Evolutionary conservation across 129 eudicot species (phyloP).

Genomic region (Oenanthe sinensis): DNA sequence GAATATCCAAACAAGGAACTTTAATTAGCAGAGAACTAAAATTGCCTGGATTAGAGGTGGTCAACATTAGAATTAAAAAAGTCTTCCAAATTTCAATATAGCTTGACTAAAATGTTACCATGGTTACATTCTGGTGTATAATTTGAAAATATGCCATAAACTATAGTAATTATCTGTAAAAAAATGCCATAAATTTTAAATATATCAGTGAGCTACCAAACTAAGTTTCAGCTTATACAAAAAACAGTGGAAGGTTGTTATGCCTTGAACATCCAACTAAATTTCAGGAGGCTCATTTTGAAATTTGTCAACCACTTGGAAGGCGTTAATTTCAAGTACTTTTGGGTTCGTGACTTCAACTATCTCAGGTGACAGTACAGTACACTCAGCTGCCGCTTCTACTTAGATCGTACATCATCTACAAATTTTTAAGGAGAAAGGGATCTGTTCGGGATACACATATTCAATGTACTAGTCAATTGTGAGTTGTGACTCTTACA

Average conservation of each 20-base stretch:
- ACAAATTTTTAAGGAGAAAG: constrained; percentile 34
- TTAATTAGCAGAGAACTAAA: too few species aligned
- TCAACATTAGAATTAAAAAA: too few species aligned
- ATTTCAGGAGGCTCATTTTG: not conserved
- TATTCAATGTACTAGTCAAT: constrained; percentile 78
- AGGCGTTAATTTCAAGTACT: too few species aligned
- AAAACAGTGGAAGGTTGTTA: not conserved
- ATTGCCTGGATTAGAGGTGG: too few species aligned
- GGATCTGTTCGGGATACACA: constrained; percentile 63
- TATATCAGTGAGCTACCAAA: not conserved
- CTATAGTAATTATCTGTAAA: too few species aligned
- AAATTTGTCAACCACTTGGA: not conserved
- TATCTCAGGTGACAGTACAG: constrained; percentile 57
- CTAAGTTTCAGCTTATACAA: too few species aligned
- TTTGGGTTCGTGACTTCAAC: not conserved
- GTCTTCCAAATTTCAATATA: too few species aligned
- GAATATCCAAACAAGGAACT: too few species aligned
- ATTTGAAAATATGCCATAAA: too few species aligned
- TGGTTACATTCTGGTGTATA: too few species aligned
- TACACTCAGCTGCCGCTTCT: constrained; percentile 58
- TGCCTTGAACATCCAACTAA: not conserved
- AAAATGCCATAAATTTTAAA: too few species aligned
- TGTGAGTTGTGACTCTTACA: constrained; percentile 70
- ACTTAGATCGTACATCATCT: constrained; percentile 60
- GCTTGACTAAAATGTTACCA: too few species aligned